Evolutionary conservation across 1,139 yeast species (phyloP).

Genomic region (Candida sp.): DNA sequence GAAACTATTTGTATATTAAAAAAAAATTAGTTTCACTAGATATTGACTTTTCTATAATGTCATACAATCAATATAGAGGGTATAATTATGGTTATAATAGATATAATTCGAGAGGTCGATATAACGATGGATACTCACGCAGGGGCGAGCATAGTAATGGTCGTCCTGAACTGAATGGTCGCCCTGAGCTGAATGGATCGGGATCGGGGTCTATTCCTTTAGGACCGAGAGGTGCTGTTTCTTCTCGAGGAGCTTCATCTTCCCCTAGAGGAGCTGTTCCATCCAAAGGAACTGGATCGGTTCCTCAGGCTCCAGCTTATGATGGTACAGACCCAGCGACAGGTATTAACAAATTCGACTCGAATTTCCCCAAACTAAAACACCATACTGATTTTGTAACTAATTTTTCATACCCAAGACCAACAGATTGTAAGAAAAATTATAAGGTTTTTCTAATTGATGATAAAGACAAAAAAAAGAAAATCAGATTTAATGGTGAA

Average conservation of each 20-base stretch:
- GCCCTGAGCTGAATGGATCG: conserved; percentile 3
- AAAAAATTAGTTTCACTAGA: too few species aligned
- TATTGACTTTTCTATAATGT: conserved; percentile 6
- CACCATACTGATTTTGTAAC: conserved; percentile 26
- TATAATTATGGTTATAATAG: conserved; percentile 10
- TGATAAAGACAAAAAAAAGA: conserved; percentile 33
- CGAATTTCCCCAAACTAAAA: conserved; percentile 24
- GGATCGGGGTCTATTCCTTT: background rate
- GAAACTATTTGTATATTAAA: too few species aligned
- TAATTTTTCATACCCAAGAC: conserved; percentile 10
- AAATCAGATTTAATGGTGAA: conserved; percentile 36
- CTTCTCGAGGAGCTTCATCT: background rate
- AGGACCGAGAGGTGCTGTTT: background rate
- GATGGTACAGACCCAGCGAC: conserved; percentile 29
- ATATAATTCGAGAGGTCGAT: conserved; percentile 5
- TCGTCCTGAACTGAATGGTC: conserved; percentile 4
- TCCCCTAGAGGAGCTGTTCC: background rate
- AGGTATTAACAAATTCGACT: conserved; percentile 32
- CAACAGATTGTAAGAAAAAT: conserved; percentile 25
- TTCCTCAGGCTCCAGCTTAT: background rate
- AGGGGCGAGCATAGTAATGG: conserved; percentile 5
- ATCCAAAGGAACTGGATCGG: background rate
- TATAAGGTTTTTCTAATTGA: conserved; percentile 34
- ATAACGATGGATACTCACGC: conserved; percentile 2
- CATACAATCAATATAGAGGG: conserved; percentile 13